Evolutionary conservation across 257 asterid genomes (phyloP).

Genomic region (Solanum ossicruentum): DNA sequence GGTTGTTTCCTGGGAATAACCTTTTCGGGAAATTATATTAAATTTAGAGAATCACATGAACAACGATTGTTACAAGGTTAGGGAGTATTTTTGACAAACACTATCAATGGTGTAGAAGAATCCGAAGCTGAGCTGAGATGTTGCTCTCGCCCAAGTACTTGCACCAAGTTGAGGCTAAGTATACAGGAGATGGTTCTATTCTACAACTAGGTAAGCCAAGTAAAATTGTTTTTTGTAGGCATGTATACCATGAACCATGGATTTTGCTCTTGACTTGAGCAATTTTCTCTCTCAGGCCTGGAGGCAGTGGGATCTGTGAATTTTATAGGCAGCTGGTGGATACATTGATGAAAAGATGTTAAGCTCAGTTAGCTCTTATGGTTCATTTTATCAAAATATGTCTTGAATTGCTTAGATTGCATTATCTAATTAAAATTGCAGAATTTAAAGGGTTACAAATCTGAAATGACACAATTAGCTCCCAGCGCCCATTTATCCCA

Average conservation of each 20-base stretch:
- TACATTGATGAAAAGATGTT: neutral
- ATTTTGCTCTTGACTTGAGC: neutral
- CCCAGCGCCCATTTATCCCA: neutral
- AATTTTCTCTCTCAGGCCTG: neutral
- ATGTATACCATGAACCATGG: neutral
- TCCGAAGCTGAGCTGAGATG: neutral
- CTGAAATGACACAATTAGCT: neutral
- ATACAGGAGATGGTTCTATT: neutral
- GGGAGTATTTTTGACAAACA: neutral
- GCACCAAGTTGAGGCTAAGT: neutral
- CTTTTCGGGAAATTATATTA: neutral
- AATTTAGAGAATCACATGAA: neutral
- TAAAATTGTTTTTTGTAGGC: neutral
- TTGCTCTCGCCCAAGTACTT: neutral
- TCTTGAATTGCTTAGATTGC: neutral
- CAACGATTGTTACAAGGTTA: neutral
- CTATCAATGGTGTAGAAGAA: neutral
- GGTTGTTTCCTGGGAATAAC: too few species aligned
- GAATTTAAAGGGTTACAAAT: neutral
- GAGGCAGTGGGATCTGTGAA: neutral
- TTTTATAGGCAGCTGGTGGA: neutral
- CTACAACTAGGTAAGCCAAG: neutral
- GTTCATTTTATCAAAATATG: neutral
- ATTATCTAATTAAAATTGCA: neutral
- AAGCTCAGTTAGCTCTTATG: neutral